Base-by-base conservation (phyloP, 2,329 filamentous ascomycete genomes). In the Pestalotiopsis fici region DNA sequence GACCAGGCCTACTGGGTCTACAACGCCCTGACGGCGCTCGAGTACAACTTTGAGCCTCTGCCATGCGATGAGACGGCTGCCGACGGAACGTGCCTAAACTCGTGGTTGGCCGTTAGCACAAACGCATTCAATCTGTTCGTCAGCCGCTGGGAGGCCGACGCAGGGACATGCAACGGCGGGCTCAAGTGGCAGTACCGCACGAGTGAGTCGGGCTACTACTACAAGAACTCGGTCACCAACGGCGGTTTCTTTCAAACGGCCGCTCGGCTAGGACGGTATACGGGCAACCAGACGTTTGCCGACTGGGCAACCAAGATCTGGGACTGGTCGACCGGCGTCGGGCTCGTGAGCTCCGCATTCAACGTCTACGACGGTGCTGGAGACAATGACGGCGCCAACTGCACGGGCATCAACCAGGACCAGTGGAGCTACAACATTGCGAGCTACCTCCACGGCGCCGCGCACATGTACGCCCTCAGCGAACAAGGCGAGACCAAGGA, bases 131-230 rank as follows among this genome's bases (percentile, higher is more conserved):
- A 89, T 68, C 81, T 81, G 23, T 75, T 70, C 67, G 73, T 65
- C 83, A 86, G 70, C 79, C 82, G 23, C 71, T 76, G 87, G 59
- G 82, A 86, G 61, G 88, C 86, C 83, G 86, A 89, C 69, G 79
- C 74, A 2, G 75, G 74, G 0, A 80, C 78, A 5, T 90, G 88
- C 71, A 80, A 79, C 18, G 87, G 87, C 66, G 88, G 87, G 15
- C 74, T 89, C 64, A 84, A 86, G 71, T 88, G 86, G 86, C 88
- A 90, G 76, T 87, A 90, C 66, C 87, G 84, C 73, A 78, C 83
- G 2, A 85, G 85, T 71, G 88, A 89, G 67, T 78, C 77, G 5
- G 88, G 88, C 11, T 90, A 88, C 75, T 60, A 60, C 31, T 66
- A 66, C 27, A 66, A 80, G 66, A 79, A 79, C 64, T 68, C 76